Base-by-base conservation (phyloP, 331 rosid species). In the Malus hybrid region DNA sequence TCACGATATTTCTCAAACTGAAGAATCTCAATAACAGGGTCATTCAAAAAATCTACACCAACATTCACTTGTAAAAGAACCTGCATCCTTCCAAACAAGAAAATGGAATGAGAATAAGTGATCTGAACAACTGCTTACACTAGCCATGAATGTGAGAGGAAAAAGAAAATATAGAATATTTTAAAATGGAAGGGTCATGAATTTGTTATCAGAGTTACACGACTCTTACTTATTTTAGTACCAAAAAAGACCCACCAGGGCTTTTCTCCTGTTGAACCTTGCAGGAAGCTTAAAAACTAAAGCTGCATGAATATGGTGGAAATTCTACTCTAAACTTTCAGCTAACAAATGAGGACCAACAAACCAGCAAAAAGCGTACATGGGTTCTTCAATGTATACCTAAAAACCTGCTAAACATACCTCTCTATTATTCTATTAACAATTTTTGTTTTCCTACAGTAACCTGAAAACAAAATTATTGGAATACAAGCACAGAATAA, bases 11-110 rank as follows among this genome's bases (percentile, higher is more conserved):
- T 94, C 78, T 90, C 99, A 85, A 90, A 94, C 87, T 94, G 97
- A 78, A 94, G 99, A 84, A 94, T 84, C 85, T 94, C 99, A 62
- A 94, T 82, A 70, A 90, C 89, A 61, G 99, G 99, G 77, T 92
- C 97, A 73, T 75, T 78, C 80, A 92, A 79, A 85, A 70, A 80
- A 75, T 81, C 90, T 64, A 86, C 89, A 69, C 91, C 88, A 81
- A 94, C 93, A 83, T 88, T 90, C 74, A 88, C 93, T 80, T 85
- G 93, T 87, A 94, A 90, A 87, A 86, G 88, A 85, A 94, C 97
- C 99, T 94, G 97, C 93, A 89, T 80, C 88, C 96, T 94, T 94
- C 88, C 96, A 86, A 71, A 80, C 81, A 90, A 80, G 82, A 86
- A 89, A 75, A 81, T 60, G 59, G 56, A 87, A 87, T 88, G 83